These are phyloP conservation scores for Pseudohalonectria lignicola DNA, from an alignment of 2,329 filamentous ascomycete genomes.

Conservation along the genomic window DNA sequence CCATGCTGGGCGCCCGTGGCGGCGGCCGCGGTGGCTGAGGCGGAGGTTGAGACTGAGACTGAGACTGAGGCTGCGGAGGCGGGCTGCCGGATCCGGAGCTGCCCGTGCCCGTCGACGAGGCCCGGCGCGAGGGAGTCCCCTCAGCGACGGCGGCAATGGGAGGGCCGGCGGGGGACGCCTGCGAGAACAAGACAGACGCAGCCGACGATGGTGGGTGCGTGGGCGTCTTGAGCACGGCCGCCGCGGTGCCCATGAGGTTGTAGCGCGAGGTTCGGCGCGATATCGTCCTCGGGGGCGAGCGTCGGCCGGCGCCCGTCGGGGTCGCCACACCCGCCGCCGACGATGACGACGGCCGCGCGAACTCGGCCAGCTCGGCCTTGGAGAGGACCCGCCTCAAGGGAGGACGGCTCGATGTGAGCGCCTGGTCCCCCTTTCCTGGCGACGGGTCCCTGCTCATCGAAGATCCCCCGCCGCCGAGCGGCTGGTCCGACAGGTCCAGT, in stretches of 20 bases:
- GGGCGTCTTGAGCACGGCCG: conserved; percentile 24
- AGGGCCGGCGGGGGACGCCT: conserved; percentile 22
- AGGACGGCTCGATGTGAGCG: conserved; percentile 45
- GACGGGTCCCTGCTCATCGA: conserved; percentile 40
- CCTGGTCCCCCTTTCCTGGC: conserved; percentile 33
- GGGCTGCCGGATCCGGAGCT: conserved; percentile 26
- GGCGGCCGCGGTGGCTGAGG: no score
- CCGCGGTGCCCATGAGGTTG: conserved; percentile 24
- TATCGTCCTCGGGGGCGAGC: conserved; percentile 44
- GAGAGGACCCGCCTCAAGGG: conserved; percentile 80
- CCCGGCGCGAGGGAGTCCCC: conserved; percentile 35
- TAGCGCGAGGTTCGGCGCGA: conserved; percentile 43
- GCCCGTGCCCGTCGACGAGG: conserved; percentile 23
- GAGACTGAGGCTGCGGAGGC: no score
- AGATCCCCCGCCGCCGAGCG: conserved; percentile 12
- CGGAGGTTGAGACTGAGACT: no score
- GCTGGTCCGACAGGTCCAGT: conserved; percentile 37
- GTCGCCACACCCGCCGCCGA: background rate
- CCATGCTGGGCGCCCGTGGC: background rate
- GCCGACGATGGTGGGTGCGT: no score
- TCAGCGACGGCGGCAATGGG: conserved; percentile 27
- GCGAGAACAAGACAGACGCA: no score
- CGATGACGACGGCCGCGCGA: conserved; percentile 42
- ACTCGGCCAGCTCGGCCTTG: conserved; percentile 75
- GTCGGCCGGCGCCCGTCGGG: conserved; percentile 36